Conservation (phyloP, 768 basidiomycete genomes). For the Boletus edulis region DNA sequence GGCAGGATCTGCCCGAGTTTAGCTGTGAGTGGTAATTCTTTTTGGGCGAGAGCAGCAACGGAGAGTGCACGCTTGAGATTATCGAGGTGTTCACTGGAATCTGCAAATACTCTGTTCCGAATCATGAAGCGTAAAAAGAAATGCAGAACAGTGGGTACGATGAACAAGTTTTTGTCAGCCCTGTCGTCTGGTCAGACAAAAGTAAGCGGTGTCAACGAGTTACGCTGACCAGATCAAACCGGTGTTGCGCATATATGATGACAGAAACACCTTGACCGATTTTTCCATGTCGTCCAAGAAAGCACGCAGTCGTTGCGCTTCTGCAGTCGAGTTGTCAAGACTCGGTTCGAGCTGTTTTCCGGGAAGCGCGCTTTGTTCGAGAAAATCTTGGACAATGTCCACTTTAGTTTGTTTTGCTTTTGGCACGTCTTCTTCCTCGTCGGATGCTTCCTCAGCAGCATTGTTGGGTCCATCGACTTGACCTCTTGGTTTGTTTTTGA, state of each 20-base stretch:
- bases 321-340: conserved; percentile 8
- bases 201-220: not conserved
- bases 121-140: conserved; percentile 48
- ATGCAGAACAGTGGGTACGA: conserved; percentile 40
- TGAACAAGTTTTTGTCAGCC: conserved; percentile 41
- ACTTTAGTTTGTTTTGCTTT: conserved; percentile 19
- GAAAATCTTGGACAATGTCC: conserved; percentile 26
- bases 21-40: conserved; percentile 42
- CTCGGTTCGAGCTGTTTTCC: conserved; percentile 29
- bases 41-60: conserved; percentile 37
- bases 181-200: conserved; percentile 27
- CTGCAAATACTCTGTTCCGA: conserved; percentile 41
- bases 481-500: conserved; percentile 15
- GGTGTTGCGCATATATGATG: conserved; percentile 60
- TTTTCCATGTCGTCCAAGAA: conserved; percentile 65
- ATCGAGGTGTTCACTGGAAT: conserved; percentile 16
- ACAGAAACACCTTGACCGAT: conserved; percentile 64
- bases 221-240: conserved; percentile 60
- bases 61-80: conserved; percentile 45
- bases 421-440: conserved; percentile 26
- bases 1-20: conserved; percentile 38
- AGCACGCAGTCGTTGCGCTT: conserved; percentile 32
- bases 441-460: conserved; percentile 27
- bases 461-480: conserved; percentile 30
- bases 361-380: conserved; percentile 28